Evolutionary conservation across 768 basidiomycete species (phyloP), one percentile per base, ranked within the genome.

Genomic region (Terana coerulea): DNA sequence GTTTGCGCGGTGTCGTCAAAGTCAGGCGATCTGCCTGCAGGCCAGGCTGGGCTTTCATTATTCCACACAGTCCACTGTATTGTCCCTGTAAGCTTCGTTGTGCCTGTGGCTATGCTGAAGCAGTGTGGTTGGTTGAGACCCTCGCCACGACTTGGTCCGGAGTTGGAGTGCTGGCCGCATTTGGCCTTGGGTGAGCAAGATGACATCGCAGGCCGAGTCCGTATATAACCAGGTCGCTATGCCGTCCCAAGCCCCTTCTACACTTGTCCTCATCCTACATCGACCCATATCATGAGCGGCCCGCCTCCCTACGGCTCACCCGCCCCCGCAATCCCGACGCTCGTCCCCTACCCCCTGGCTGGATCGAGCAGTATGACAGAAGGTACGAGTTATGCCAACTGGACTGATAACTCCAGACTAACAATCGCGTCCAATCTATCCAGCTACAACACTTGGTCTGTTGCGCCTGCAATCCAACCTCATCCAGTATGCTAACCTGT

Each of bases 381-480:
- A 83, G 81, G 88, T 88, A 61, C 42, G 83, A 75, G 11, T 53
- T 33, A 25, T 17, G 8, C 41, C n/a, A 50, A 60, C 58, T 61
- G 35, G 57, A 61, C 68, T 56, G 42, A 48, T 49, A 26, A 35
- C 43, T 10, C 15, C 7, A 60, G 65, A 53, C 25, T 25, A 19
- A 12, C 52, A 72, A 64, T 37, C 51, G 47, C 37, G 26, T n/a
- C 26, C 42, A 36, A 25, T 52, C 61, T 35, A 25, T 45, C 48
- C 61, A 84, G 83, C 47, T 88, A 88, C 61, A 77, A 74, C 56
- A 66, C 81, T 55, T 90, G 87, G 87, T 88, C 54, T 43, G 75
- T 64, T 22, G n/a, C n/a, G n/a, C n/a, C n/a, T n/a, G n/a, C n/a
- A n/a, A n/a, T n/a, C n/a, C n/a, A n/a, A n/a, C n/a, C n/a, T n/a